Evolutionary conservation across 176 grass and related monocot genomes (phyloP), one percentile per base, ranked within the genome.

Genomic region (Bothriochloa decipiens): DNA sequence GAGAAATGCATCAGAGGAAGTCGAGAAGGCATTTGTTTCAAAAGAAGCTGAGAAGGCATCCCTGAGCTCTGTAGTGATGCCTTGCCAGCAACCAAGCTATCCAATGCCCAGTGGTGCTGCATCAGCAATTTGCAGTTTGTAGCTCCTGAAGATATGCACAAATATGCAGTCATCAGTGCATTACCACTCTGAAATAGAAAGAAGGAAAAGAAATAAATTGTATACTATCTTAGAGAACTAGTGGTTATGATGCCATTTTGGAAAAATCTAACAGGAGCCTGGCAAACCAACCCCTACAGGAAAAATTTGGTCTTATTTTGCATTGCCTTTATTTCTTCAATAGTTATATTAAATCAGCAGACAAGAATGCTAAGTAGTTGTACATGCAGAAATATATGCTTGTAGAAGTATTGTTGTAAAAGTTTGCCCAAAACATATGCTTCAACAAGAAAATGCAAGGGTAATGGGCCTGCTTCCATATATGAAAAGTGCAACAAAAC

Each of bases 1-100:
- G 46, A 90, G 85, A 80, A 84, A 77, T 60, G 62, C 81, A 8
- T 90, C 85, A 9, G 36, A 84, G 66, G 85, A 92, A n/a, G 79
- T 90, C 1, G 90, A 92, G 74, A 91, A 39, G 41, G 86, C 86
- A 6, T 72, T 90, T 2, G 29, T 32, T 32, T 90, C 85, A 9
- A 28, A 84, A 66, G 85, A 92, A n/a, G 79, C 88, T 1, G 90
- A 92, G 74, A 91, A 39, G 41, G 86, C 86, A 6, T 72, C 88
- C 64, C 57, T 91, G 36, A 89, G 81, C 72, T 89, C 92, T 13
- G 23, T 91, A 22, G 69, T 60, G 80, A 41, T 82, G 36, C 81
- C 71, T 82, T 82, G 75, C 42, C 70, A 84, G 2, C 43, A 80
- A 60, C 11, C 72, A 80, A 70, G 81, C 60, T 81, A 3, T 82